phyloP scores from a whole-genome alignment of 2,329 filamentous ascomycete species.

The Pseudogymnoascus sp. region DNA sequence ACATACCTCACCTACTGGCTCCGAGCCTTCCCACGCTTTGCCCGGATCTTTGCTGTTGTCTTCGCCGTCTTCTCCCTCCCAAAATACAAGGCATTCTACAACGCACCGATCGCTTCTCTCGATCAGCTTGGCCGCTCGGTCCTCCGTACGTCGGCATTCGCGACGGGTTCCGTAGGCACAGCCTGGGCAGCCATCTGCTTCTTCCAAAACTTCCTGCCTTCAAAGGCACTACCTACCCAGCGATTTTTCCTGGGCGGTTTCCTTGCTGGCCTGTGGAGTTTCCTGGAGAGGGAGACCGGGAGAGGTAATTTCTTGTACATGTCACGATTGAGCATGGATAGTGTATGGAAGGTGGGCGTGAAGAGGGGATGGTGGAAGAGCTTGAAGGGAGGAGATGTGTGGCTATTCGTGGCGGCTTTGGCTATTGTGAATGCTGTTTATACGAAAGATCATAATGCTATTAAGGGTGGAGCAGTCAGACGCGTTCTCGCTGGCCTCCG shows the following conservation, averaged over 20 bases:
- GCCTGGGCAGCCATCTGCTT: conserved; percentile 87
- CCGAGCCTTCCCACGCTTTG: conserved; percentile 69
- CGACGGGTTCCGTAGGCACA: conserved; percentile 76
- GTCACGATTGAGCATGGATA: conserved; percentile 71
- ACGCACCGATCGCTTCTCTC: conserved; percentile 60
- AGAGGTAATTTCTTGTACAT: conserved; percentile 71
- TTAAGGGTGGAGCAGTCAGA: conserved; percentile 23
- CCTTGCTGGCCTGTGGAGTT: conserved; percentile 77
- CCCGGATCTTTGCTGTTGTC: conserved; percentile 69
- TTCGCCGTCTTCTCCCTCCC: conserved; percentile 62
- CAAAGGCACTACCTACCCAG: conserved; percentile 67
- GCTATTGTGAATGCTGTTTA: conserved; percentile 66
- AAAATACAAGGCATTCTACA: conserved; percentile 59
- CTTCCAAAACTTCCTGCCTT: conserved; percentile 73
- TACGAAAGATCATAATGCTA: conserved; percentile 24
- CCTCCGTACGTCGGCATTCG: conserved; percentile 67
- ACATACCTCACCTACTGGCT: conserved; percentile 87
- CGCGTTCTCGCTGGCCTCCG: conserved; percentile 24
- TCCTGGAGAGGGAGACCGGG: conserved; percentile 60
- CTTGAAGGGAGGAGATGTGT: conserved; percentile 73
- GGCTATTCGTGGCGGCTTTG: conserved; percentile 73
- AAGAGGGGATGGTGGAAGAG: conserved; percentile 86
- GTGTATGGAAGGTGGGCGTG: conserved; percentile 84
- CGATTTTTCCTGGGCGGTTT: conserved; percentile 88
- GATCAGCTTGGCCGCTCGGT: conserved; percentile 61